These are phyloP conservation scores for Leccinum incarnatum DNA, from an alignment of 768 basidiomycete species.

Conservation along the genomic window DNA sequence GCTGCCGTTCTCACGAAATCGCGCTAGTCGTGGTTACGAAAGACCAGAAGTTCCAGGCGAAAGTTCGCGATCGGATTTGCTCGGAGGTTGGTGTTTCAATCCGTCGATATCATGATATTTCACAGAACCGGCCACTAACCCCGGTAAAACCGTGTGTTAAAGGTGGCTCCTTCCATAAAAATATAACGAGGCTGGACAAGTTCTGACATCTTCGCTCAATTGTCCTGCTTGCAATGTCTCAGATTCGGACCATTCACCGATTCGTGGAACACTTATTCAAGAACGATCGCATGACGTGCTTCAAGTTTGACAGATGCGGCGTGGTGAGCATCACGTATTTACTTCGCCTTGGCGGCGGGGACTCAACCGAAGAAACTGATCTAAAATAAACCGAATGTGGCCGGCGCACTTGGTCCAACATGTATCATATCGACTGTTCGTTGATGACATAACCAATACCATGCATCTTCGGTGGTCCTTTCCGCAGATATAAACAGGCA, in stretches of 20 bases:
- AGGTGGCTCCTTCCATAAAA: not conserved
- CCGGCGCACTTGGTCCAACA: not conserved
- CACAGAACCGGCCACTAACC: not conserved
- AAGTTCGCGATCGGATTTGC: not conserved
- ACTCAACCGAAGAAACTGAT: not conserved
- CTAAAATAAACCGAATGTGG: not conserved
- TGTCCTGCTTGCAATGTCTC: not conserved
- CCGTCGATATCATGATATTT: not conserved
- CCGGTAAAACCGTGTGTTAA: not conserved
- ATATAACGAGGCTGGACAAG: not conserved
- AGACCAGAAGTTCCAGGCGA: not conserved
- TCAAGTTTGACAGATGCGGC: not conserved
- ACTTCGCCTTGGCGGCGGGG: not conserved
- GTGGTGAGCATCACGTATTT: not conserved
- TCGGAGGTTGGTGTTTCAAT: not conserved
- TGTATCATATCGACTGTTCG: not conserved
- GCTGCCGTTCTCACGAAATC: not conserved
- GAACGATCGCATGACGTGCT: not conserved
- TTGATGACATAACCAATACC: not conserved
- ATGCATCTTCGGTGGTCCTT: not conserved
- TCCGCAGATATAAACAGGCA: conserved; percentile 6
- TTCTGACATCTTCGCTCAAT: not conserved
- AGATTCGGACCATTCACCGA: not conserved
- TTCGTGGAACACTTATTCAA: not conserved
- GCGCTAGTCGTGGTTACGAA: not conserved